These are phyloP conservation scores for Erysiphe pulchra DNA, from an alignment of 2,329 filamentous ascomycete species.

Conservation along the genomic window DNA sequence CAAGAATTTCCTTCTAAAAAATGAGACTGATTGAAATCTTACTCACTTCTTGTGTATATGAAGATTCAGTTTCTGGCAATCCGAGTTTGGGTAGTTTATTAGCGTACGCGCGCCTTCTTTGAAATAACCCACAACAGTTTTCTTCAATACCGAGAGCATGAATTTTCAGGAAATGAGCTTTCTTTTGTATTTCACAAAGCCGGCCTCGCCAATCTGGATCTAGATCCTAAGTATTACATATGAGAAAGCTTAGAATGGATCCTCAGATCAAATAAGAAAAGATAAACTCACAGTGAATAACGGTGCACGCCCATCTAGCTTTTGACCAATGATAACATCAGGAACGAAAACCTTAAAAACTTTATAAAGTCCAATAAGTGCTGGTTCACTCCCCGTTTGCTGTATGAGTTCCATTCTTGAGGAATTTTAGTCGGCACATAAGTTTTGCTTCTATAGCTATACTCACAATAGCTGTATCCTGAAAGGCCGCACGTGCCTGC, in stretches of 20 bases:
- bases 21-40: not conserved
- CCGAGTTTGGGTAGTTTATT: constrained; percentile 18
- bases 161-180: constrained; percentile 23
- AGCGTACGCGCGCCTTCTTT: constrained; percentile 21
- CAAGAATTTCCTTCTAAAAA: not conserved
- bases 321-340: constrained; percentile 57
- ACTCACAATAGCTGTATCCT: constrained; percentile 51
- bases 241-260: not conserved
- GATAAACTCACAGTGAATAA: constrained; percentile 26
- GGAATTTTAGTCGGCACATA: constrained; percentile 3
- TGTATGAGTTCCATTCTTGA: constrained; percentile 29
- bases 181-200: constrained; percentile 37
- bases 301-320: constrained; percentile 31
- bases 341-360: constrained; percentile 86
- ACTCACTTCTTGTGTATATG: constrained; percentile 38
- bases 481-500: constrained; percentile 63
- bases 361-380: constrained; percentile 45
- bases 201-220: constrained; percentile 48
- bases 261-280: too few species aligned
- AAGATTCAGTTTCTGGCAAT: constrained; percentile 48
- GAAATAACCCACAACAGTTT: constrained; percentile 15
- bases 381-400: constrained; percentile 44
- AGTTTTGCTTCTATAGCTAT: not conserved
- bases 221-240: constrained; percentile 25
- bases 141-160: constrained; percentile 14